Evolutionary conservation across 2,329 filamentous ascomycete genomes (phyloP), one percentile per base, ranked within the genome.

Genomic region (Exophiala spinifera): DNA sequence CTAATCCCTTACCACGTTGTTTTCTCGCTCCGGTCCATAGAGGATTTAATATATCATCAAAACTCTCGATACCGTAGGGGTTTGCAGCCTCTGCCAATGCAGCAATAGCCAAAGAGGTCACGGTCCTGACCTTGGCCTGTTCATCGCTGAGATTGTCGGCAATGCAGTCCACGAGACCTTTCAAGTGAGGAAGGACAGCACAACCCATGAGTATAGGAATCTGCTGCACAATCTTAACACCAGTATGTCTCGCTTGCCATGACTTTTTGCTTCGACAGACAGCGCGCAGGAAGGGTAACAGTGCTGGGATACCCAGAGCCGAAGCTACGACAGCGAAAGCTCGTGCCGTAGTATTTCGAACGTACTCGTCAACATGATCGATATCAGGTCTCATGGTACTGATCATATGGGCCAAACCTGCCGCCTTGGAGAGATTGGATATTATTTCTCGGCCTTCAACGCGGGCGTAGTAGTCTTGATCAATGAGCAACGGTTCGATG

Each of bases 121-220:
- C 94, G 3, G 95, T 99, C 63, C 94, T 83, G 45, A 99, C 94
- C 75, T 99, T 99, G 49, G 91, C 92, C 73, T 99, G 94, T 68
- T 99, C 94, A 65, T 99, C 94, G 66, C 95, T 96, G 13, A 99
- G 79, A 69, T 96, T 96, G 47, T 92, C 90, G 13, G 87, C 90
- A 67, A 99, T 96, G 70, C 92, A 97, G 64, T 97, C 94, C 6
- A 99, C 94, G 10, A 99, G 78, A 3, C 92, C 92, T 72, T 96
- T 97, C 49, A 99, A 79, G 72, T 99, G 92, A 31, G 94, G 94
- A 21, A 99, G 77, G 48, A 99, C 89, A 42, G 94, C 94, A 69
- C 94, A 99, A 23, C 94, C 94, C 94, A 99, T 99, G 4, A 99
- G 77, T 63, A 99, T 99, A 19, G 94, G 92, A 65, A 99, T 97